These are phyloP conservation scores for Adansonia grandidieri DNA, from an alignment of 441 rosid genomes.

Conservation along the genomic window DNA sequence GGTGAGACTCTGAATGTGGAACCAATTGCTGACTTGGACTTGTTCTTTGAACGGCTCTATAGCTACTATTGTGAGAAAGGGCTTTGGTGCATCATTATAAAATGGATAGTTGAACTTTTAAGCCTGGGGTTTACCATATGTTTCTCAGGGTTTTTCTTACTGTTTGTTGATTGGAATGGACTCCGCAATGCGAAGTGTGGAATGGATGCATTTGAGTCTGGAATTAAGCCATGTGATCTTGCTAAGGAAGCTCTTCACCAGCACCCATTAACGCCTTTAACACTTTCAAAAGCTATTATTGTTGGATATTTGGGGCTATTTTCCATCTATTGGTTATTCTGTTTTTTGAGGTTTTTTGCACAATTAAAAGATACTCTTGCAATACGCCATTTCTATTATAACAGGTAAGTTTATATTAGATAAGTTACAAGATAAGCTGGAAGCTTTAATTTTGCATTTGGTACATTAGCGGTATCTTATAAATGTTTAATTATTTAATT, in stretches of 20 bases:
- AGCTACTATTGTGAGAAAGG: conserved; percentile 98
- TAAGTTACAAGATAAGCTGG: conserved; percentile 20
- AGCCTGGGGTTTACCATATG: conserved; percentile 87
- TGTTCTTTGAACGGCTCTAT: conserved; percentile 88
- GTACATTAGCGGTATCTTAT: background rate
- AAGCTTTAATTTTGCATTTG: conserved; percentile 22
- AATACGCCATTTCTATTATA: conserved; percentile 79
- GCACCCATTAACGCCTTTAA: conserved; percentile 88
- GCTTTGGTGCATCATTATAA: conserved; percentile 90
- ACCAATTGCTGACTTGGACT: conserved; percentile 91
- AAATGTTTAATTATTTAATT: conserved; percentile 22
- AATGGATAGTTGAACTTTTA: conserved; percentile 96
- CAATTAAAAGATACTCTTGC: conserved; percentile 83
- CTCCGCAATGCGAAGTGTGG: conserved; percentile 98
- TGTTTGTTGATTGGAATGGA: conserved; percentile 97
- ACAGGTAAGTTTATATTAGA: conserved; percentile 56
- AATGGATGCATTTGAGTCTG: conserved; percentile 97
- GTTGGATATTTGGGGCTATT: conserved; percentile 89
- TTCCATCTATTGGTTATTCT: conserved; percentile 87
- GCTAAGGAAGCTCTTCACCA: conserved; percentile 87
- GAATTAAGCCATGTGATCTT: conserved; percentile 95
- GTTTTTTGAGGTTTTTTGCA: conserved; percentile 89
- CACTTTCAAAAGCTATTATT: conserved; percentile 79
- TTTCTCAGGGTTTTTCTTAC: conserved; percentile 92
- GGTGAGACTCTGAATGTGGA: conserved; percentile 85